These are phyloP conservation scores for Dichotomopilus funicola DNA, from an alignment of 2,329 filamentous ascomycete species.

Conservation along the genomic window DNA sequence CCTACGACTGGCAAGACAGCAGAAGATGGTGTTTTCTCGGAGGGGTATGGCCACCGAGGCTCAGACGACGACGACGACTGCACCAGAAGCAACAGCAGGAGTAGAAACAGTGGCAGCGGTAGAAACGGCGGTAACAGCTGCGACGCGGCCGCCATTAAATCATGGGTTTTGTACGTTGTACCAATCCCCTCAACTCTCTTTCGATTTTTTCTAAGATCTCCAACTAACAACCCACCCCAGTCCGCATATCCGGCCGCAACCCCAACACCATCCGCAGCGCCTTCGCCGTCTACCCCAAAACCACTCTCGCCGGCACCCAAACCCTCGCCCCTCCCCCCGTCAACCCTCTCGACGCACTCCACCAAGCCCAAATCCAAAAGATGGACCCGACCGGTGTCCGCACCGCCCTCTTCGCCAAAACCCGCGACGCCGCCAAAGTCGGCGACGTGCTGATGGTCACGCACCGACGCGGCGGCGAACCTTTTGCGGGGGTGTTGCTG, in stretches of 20 bases:
- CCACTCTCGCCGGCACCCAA: constrained; percentile 11
- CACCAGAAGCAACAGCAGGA: constrained; percentile 23
- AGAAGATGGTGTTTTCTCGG: constrained; percentile 36
- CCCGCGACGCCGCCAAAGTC: constrained; percentile 67
- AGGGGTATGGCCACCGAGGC: constrained; percentile 39
- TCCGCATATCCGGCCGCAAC: constrained; percentile 27
- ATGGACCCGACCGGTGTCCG: constrained; percentile 84
- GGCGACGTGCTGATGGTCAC: constrained; percentile 91
- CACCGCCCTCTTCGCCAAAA: constrained; percentile 69
- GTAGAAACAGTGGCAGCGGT: constrained; percentile 2
- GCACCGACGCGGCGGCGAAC: constrained; percentile 69
- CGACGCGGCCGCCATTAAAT: too few species aligned
- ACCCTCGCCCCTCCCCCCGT: constrained; percentile 16
- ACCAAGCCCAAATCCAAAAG: constrained; percentile 58
- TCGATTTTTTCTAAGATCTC: not conserved
- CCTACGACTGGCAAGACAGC: constrained; percentile 52
- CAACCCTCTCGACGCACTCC: constrained; percentile 62
- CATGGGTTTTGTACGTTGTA: too few species aligned
- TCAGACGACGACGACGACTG: constrained; percentile 13
- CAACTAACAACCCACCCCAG: constrained; percentile 19
- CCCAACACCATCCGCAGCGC: constrained; percentile 33
- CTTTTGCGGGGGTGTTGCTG: constrained; percentile 83
- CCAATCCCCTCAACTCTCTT: not conserved
- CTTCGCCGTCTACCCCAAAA: constrained; percentile 42
- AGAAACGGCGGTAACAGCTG: too few species aligned